Conservation (phyloP, 2,329 filamentous ascomycete species). For the Ophiocordyceps camponoti-floridani region DNA sequence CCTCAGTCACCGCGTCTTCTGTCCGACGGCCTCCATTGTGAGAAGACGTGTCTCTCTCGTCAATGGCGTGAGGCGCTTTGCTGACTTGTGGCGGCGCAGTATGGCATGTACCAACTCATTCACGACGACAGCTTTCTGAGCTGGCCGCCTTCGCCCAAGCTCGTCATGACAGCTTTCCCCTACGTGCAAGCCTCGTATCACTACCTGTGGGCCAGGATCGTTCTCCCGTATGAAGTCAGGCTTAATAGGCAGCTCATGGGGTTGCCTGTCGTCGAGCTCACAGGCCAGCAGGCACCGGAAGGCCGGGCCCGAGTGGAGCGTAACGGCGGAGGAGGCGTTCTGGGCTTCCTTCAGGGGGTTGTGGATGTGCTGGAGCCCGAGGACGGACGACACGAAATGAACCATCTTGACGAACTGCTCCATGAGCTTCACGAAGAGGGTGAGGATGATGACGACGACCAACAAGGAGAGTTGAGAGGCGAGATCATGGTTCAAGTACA, state of each 20-base stretch:
- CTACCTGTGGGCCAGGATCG: constrained; percentile 25
- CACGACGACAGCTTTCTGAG: constrained; percentile 24
- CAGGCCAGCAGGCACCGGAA: constrained; percentile 5
- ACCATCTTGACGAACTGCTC: not conserved
- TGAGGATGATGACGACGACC: constrained; percentile 4
- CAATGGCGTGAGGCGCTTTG: not conserved
- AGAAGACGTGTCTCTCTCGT: constrained; percentile 3
- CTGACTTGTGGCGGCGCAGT: constrained; percentile 15
- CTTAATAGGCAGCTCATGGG: constrained; percentile 29
- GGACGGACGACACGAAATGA: constrained; percentile 6
- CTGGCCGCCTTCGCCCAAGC: constrained; percentile 36
- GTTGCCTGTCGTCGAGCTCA: constrained; percentile 13
- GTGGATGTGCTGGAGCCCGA: constrained; percentile 18
- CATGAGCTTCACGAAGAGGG: constrained; percentile 1
- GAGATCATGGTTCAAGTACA: not conserved
- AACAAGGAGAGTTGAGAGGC: constrained; percentile 3
- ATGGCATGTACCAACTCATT: constrained; percentile 25
- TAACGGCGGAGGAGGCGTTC: constrained; percentile 13
- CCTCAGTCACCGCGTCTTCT: constrained; percentile 20
- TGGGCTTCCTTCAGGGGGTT: constrained; percentile 17
- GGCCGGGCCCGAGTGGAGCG: constrained; percentile 4
- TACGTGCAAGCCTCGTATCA: constrained; percentile 26
- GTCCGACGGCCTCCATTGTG: constrained; percentile 24
- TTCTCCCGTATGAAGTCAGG: constrained; percentile 26
- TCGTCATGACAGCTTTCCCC: constrained; percentile 31